Evolutionary conservation across 2,329 filamentous ascomycete species (phyloP), one percentile per base, ranked within the genome.

Genomic region (Colletotrichum paranaense): DNA sequence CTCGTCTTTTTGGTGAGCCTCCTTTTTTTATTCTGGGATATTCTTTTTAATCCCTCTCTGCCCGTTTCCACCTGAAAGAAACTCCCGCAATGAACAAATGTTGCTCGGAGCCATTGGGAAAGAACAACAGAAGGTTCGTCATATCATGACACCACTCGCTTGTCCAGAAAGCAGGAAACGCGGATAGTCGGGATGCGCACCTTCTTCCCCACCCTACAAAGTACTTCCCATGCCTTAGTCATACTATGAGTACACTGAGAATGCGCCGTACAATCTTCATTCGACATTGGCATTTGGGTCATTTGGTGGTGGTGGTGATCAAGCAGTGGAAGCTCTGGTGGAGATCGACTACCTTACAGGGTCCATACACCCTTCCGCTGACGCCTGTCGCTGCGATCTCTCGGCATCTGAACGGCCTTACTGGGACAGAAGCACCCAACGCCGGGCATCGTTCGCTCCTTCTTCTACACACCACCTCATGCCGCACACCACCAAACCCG

Each of bases 321-420:
- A 16, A 12, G 22, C 26, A 49, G 11, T 35, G 32, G 32, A 35
- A 70, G 59, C 59, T 64, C 60, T 73, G 28, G 60, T 65, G 35
- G 64, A 12, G 67, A 70, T 73, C 60, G 30, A 32, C 42, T 70
- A 49, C 52, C 24, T 26, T 26, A 56, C 62, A 35, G 46, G 60
- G 49, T 19, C 24, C 28, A 26, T 65, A 30, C 55, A 38, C 46
- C 71, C 46, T 32, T 55, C 46, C n/a, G 38, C 52, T 70, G 59
- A 32, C 59, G 70, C 26, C 60, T 5, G 32, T 52, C 32, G 70
- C 60, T 56, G 70, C 67, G 49, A 73, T 70, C 67, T 70, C 70
- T 73, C 60, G 70, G 70, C 70, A 73, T 57, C 60, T 56, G 32
- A 14, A 65, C 32, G 53, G 30, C 63, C 66, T 35, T 32, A 57